These are phyloP conservation scores for Xylariomycetidae sp. DNA, from an alignment of 2,329 filamentous ascomycete genomes.

Conservation along the genomic window DNA sequence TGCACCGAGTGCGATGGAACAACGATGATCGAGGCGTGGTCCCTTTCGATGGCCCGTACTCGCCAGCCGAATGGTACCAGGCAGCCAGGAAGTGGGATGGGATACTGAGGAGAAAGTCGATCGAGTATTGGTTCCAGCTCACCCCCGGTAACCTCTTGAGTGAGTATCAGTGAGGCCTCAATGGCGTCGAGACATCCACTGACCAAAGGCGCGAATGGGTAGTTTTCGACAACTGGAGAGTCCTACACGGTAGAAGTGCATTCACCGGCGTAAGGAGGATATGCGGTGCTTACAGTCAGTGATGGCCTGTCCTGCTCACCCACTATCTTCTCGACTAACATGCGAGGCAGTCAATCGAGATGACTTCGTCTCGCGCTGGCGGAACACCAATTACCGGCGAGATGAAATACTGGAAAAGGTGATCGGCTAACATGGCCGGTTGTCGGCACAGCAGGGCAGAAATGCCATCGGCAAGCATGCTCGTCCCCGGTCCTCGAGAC, in stretches of 20 bases:
- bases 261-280: constrained; percentile 83
- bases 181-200: constrained; percentile 3
- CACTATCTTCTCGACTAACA: constrained; percentile 2
- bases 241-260: constrained; percentile 76
- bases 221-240: constrained; percentile 97
- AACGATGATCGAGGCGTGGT: constrained; percentile 77
- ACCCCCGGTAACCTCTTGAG: constrained; percentile 70
- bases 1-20: constrained; percentile 79
- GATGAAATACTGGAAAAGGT: constrained; percentile 35
- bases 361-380: constrained; percentile 72
- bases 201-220: background rate
- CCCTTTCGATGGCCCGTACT: constrained; percentile 42
- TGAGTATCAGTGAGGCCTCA: constrained; percentile 37
- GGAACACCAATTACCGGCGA: constrained; percentile 60
- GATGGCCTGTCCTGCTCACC: too few relatives aligned
- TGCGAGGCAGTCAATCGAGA: constrained; percentile 70
- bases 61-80: constrained; percentile 64
- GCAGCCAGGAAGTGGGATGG: constrained; percentile 70
- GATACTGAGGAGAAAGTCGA: constrained; percentile 58
- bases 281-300: constrained; percentile 85
- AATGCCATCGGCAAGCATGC: too few relatives aligned
- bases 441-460: background rate
- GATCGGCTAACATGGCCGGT: constrained; percentile 17
- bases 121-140: constrained; percentile 77
- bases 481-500: too few relatives aligned